Evolutionary conservation across 306 rosid genomes (phyloP), one percentile per base, ranked within the genome.

Genomic region (Vigna radiata): DNA sequence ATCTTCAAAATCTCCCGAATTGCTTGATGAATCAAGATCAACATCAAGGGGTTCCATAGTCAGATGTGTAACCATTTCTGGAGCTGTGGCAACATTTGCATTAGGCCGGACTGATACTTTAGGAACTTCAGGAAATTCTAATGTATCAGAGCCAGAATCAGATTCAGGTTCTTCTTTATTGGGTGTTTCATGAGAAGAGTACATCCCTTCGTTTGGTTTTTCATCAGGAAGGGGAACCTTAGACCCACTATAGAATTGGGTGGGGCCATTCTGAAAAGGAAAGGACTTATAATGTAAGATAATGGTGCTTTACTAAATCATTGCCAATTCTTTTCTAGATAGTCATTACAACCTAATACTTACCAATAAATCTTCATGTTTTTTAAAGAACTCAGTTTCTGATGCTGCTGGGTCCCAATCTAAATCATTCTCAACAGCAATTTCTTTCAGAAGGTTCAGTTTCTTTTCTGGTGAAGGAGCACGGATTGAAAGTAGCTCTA

Each of bases 391-490:
- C 82, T 88, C 97, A 7, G 93, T 53, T 88, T 92, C 98, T 56
- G 98, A 87, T 76, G 84, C 86, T 70, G 91, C 96, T 53, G 98
- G 97, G 87, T 92, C 95, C 98, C 98, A 95, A 72, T 95, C 97
- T 76, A 95, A 36, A 61, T 89, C 89, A 60, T 95, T 93, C 83
- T 95, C 97, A 86, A 81, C 96, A 29, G 98, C 96, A 77, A 95
- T 95, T 86, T 90, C 97, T 83, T 92, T 95, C 79, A 95, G 86
- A 78, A 95, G 97, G 79, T 83, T 85, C 77, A 95, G 84, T 73
- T 92, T 95, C 80, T 92, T 95, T 80, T 92, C 96, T 8, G 98
- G 80, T 53, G 97, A 84, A 81, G 98, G 98, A 81, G 97, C 92
- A 50, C 93, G 95, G 69, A 95, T 75, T 8, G 98, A 95, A 18